A percentile compares a stretch with the other conserved stretches of the same genome.
Evolutionary conservation across 225 moss, liverwort and hornwort genomes (phyloP).

Genomic region (Sphagnum tenellum): DNA sequence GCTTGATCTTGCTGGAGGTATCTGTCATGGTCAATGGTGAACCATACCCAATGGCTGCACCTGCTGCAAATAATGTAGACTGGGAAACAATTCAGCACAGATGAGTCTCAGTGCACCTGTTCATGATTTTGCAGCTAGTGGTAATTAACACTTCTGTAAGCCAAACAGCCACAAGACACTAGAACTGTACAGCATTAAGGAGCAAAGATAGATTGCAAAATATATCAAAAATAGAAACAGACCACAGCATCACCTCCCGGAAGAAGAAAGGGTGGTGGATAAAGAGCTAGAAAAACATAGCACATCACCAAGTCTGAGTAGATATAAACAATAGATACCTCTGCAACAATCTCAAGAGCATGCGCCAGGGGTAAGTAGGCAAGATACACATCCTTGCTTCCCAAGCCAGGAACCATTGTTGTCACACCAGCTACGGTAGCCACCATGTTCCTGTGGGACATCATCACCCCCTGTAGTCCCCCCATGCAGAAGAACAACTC

Average conservation of each 20-base stretch:
- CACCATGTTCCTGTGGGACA: slow-evolving; percentile 86
- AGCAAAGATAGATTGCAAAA: too few relatives aligned
- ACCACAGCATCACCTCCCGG: too few relatives aligned
- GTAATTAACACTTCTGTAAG: too few relatives aligned
- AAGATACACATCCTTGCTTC: slow-evolving; percentile 53
- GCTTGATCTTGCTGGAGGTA: slow-evolving; percentile 83
- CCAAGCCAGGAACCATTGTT: slow-evolving; percentile 55
- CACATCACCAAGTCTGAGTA: too few relatives aligned
- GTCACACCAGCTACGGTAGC: slow-evolving; percentile 69
- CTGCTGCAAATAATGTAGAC: slow-evolving; percentile 58
- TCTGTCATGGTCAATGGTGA: slow-evolving; percentile 89
- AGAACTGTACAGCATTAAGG: too few relatives aligned
- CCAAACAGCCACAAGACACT: too few relatives aligned
- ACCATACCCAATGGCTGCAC: slow-evolving; percentile 86
- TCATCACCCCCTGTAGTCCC: slow-evolving; percentile 76
- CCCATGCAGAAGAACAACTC: too few relatives aligned
- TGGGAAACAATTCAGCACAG: slow-evolving; percentile 23
- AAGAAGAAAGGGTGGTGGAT: too few relatives aligned
- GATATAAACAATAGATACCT: slow-evolving; percentile 29
- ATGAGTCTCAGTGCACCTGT: too few relatives aligned
- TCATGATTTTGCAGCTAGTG: too few relatives aligned
- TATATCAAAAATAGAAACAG: too few relatives aligned
- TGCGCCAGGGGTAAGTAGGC: slow-evolving; percentile 95
- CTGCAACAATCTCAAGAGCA: slow-evolving; percentile 76
- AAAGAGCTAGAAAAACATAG: too few relatives aligned